Evolutionary conservation across 2,329 filamentous ascomycete species (phyloP).

Genomic region (Trichoderma atroviride): DNA sequence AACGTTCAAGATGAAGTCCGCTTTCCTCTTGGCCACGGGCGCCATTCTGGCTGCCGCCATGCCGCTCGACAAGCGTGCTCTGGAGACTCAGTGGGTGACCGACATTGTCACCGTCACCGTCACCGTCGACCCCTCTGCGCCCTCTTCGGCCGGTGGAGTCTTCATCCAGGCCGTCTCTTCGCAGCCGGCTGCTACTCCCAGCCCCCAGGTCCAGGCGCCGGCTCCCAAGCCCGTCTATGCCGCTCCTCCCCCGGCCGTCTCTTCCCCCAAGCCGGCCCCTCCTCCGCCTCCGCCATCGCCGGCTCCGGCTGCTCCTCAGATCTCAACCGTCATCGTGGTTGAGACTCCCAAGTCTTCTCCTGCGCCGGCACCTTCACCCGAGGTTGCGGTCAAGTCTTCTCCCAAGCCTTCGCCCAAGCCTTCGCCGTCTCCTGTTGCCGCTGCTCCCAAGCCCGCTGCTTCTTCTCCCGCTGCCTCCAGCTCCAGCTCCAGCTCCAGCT

Average conservation of each 20-base stretch:
- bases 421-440: constrained; percentile 14
- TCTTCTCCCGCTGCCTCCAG: constrained; percentile 22
- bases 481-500: constrained; percentile 33
- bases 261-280: neutral
- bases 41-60: constrained; percentile 50
- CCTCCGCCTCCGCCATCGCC: neutral
- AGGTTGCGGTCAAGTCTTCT: neutral
- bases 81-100: constrained; percentile 46
- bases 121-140: constrained; percentile 37
- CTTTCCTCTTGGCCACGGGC: constrained; percentile 49
- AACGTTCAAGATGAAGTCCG: constrained; percentile 53
- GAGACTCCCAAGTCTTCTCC: constrained; percentile 1
- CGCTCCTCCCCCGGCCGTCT: constrained; percentile 6
- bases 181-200: constrained; percentile 22
- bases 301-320: neutral
- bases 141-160: constrained; percentile 32
- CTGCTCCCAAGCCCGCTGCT: neutral
- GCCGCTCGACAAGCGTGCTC: constrained; percentile 47
- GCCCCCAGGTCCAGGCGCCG: constrained; percentile 15
- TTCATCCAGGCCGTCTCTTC: constrained; percentile 32
- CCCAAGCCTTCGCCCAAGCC: neutral
- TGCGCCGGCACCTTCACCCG: neutral
- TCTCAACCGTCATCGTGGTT: neutral
- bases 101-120: constrained; percentile 51
- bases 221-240: constrained; percentile 4